Evolutionary conservation across 495 filamentous ascomycete genomes (phyloP), one percentile per base, ranked within the genome.

Genomic region (Hypoxylon crocopeplum): DNA sequence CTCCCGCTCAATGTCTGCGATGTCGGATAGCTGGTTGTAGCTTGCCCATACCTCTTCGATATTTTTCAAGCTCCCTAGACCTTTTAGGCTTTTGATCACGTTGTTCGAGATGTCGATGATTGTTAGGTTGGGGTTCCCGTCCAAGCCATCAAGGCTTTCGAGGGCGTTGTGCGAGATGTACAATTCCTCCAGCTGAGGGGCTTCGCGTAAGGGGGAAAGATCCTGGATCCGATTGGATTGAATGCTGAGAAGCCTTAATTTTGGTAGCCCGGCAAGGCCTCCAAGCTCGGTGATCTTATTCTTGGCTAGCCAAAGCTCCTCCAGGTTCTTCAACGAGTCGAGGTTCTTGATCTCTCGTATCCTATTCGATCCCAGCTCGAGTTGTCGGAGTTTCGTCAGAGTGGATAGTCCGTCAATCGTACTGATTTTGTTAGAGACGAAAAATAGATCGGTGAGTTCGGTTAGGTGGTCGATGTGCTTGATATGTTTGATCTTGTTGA

Each of bases 401-500:
- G 85, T 87, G 7, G 91, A 88, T 16, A 99, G 74, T 10, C 87
- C 86, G 68, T 99, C 93, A 66, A 99, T 98, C 56, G 75, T 83
- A 25, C 77, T 79, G 64, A 99, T 96, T 70, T 90, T 93, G 75
- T 99, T 99, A 69, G 97, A 89, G 38, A 97, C 90, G 63, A 99
- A 93, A 73, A 88, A 99, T 5, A 99, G 70, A 65, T 97, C 91
- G 60, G 81, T 89, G 48, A 98, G 78, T 30, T 91, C 84, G 10
- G 75, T 84, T 19, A 98, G 79, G 70, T 95, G 90, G 32, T 83
- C 79, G 64, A 98, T 74, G 67, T 92, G 84, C 77, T 95, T 95
- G 80, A 99, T 96, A 70, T 98, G 93, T 72, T 96, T 97, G 77
- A 99, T 93, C 78, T 97, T 97, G 75, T 99, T 99, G 84, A 96